Evolutionary conservation across 2,329 filamentous ascomycete species (phyloP), one percentile per base, ranked within the genome.

Genomic region (Claviceps spartinae): DNA sequence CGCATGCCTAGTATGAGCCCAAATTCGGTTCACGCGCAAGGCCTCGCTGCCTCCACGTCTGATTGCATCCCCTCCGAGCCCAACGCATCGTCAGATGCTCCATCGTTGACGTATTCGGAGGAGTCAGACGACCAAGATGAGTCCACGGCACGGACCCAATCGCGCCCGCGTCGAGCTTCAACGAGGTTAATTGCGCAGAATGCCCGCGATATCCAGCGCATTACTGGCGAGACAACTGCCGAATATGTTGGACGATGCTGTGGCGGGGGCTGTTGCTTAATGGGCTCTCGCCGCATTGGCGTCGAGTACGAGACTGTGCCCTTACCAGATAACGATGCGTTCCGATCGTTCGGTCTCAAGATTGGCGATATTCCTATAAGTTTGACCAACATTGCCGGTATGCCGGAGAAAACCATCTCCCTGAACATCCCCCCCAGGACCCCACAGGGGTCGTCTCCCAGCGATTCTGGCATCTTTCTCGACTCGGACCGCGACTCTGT

Each of bases 291-390:
- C 56, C 70, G 68, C 49, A 65, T 72, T 2, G 70, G 69, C 36
- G 55, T 79, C 46, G 68, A 76, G 42, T 79, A 75, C 53, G 79
- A 82, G 60, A 63, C 62, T 6, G 65, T 83, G 20, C 61, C 71
- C 16, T 62, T 80, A 2, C 90, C 91, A 1, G 82, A 93, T 65
- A 97, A 95, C 61, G 78, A 84, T 54, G 93, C 93, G 16, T 98
- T 86, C 71, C 77, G 80, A 52, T 87, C 84, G 54, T 76, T 98
- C 48, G 75, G 82, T 50, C 76, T 97, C 59, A 86, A 84, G 60
- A 76, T 97, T 54, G 81, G 82, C 53, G 77, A 82, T 36, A 80
- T 97, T 50, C 85, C 84, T 5, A 87, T 82, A 48, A 73, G 77
- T 18, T 73, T 97, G 55, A 88, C 83, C 42, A 83, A 81, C 59